A percentile compares a stretch with the other conserved stretches of the same genome.
These are phyloP conservation scores for Dendrocalamus latiflorus DNA, from an alignment of 202 grass and related monocot genomes.

Conservation along the genomic window DNA sequence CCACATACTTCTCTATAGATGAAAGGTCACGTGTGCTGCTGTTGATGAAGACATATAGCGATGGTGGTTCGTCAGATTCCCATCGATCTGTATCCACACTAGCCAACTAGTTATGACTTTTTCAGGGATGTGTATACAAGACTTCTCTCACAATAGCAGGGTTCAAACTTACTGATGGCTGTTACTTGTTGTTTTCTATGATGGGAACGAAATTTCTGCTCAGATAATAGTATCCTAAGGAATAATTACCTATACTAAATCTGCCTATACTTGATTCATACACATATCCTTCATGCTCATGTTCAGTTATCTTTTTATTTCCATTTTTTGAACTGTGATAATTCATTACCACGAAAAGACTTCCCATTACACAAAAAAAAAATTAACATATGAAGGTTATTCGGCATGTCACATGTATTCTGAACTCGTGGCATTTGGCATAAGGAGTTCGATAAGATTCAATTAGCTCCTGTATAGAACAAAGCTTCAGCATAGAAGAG, in stretches of 20 bases:
- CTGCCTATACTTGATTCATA: background rate
- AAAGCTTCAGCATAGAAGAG: too few species aligned
- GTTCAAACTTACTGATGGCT: too few species aligned
- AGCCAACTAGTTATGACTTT: too few species aligned
- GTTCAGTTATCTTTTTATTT: background rate
- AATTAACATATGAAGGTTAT: background rate
- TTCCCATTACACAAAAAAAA: background rate
- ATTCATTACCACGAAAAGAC: background rate
- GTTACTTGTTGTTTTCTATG: too few species aligned
- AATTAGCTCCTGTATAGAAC: too few species aligned
- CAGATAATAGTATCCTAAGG: too few species aligned
- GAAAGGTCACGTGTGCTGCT: slow-evolving; percentile 86
- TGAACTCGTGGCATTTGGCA: background rate
- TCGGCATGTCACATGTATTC: background rate
- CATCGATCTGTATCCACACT: too few species aligned
- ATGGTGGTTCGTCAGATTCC: too few species aligned
- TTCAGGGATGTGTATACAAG: too few species aligned
- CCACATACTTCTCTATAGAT: slow-evolving; percentile 94
- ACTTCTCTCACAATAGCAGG: too few species aligned
- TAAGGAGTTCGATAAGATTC: background rate
- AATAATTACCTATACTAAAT: background rate
- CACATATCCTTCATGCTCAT: background rate
- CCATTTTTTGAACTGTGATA: background rate
- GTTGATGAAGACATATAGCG: slow-evolving; percentile 92
- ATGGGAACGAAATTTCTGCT: too few species aligned